Base-by-base conservation (phyloP, 345 rosid species). In the Aquilaria yunnanensis region DNA sequence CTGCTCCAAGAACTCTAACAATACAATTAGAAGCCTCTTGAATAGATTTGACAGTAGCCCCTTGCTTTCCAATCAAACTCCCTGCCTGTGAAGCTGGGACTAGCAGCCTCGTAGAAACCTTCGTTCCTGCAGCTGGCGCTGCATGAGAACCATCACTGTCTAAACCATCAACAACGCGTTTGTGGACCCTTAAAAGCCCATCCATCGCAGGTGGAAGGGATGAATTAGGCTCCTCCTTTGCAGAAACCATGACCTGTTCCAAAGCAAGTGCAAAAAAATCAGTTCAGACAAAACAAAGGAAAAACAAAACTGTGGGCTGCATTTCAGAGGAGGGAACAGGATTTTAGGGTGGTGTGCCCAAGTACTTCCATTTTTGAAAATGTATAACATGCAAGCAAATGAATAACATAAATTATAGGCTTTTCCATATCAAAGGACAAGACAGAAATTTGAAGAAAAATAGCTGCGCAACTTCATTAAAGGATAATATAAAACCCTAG, bases 61-160 rank as follows among this genome's bases (percentile, higher is more conserved):
- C 77, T 50, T 75, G 75, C 54, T 64, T 72, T 14, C 80, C 83
- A 72, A 78, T 75, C 71, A 78, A 60, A 63, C 77, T 72, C 53
- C 77, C 75, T 23, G 75, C 75, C 50, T 78, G 83, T 50, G 69
- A 57, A 57, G 75, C 73, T 47, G 75, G 73, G 23, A 78, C 80
- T 41, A 78, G 70, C 59, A 78, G 60, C 75, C 72, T 70, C 37
- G 80, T 78, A 14, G 73, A 62, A 46, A 75, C 77, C 70, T 51
- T 75, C 14, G 57, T 54, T 32, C 59, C 65, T 33, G 63, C 29
- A 57, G 13, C 57, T 13, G 50, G 3, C 14, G 57, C 51, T 60
- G 70, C 41, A 51, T 58, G 43, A 33, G 74, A 53, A 65, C 60
- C 52, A 60, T 78, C 77, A 48, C 67, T 54, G 6, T 75, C 75